phyloP scores from a whole-genome alignment of 192 early-diverging fungal genomes.

The Coemansia reversa region DNA sequence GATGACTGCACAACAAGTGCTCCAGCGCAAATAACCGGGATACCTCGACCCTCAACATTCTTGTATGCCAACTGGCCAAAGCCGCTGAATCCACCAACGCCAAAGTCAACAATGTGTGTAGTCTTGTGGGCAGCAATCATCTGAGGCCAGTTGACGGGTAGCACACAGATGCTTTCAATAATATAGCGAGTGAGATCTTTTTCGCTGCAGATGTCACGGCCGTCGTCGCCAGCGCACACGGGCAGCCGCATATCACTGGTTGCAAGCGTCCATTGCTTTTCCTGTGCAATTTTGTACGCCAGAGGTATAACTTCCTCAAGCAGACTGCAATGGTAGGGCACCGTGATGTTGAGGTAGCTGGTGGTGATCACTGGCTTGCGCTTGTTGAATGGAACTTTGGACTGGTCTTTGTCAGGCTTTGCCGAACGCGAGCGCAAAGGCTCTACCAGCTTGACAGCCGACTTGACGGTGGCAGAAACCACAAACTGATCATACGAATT shows the following conservation, averaged over 20 bases:
- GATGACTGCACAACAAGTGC: constrained; percentile 22
- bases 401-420: constrained; percentile 48
- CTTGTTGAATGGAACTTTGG: constrained; percentile 69
- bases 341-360: constrained; percentile 78
- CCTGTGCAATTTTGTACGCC: constrained; percentile 63
- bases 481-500: constrained; percentile 18
- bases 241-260: constrained; percentile 66
- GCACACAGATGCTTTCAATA: constrained; percentile 65
- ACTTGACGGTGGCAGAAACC: constrained; percentile 14
- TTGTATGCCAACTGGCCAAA: constrained; percentile 79
- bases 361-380: constrained; percentile 75
- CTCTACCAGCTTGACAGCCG: constrained; percentile 7
- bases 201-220: constrained; percentile 63
- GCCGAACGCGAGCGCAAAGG: constrained; percentile 5
- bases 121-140: constrained; percentile 52
- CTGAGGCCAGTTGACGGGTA: constrained; percentile 57
- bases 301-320: constrained; percentile 54
- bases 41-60: constrained; percentile 83
- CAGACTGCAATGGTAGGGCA: constrained; percentile 62
- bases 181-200: constrained; percentile 62
- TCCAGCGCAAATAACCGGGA: constrained; percentile 35
- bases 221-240: constrained; percentile 73
- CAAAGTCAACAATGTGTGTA: constrained; percentile 86
- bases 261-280: constrained; percentile 59
- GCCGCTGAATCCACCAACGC: constrained; percentile 74